phyloP scores from a whole-genome alignment of 2,329 filamentous ascomycete species.

The Colletotrichum tanaceti region DNA sequence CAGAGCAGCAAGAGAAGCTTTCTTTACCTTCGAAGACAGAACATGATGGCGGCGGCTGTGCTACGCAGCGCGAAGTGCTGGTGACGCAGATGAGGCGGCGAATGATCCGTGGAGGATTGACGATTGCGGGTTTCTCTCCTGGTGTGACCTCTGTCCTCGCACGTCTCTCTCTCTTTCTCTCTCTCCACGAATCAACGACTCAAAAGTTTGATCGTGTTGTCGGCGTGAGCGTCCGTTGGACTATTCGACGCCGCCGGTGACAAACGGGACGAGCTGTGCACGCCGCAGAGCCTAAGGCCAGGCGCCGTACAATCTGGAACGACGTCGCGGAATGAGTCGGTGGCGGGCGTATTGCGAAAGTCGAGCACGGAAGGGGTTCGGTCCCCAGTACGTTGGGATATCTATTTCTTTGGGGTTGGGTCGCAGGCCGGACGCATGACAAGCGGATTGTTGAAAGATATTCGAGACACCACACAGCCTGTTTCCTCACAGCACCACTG shows the following conservation, averaged over 20 bases:
- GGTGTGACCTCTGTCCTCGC: not conserved
- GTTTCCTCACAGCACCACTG: not conserved
- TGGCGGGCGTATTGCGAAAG: not conserved
- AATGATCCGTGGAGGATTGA: conserved; percentile 14
- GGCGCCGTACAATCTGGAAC: conserved; percentile 4
- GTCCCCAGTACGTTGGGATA: not conserved
- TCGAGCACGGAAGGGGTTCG: not conserved
- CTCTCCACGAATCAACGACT: not conserved
- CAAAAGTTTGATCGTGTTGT: too few relatives aligned
- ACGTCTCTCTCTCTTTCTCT: not conserved
- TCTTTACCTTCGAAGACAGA: conserved; percentile 69
- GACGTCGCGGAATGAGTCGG: not conserved
- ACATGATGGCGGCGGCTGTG: conserved; percentile 58
- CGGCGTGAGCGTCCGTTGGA: not conserved
- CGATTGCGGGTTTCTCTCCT: not conserved
- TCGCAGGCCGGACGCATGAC: not conserved
- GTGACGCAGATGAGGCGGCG: conserved; percentile 21
- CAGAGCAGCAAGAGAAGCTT: conserved; percentile 11
- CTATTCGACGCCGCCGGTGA: not conserved
- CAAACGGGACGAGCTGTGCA: not conserved
- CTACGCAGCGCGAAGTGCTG: not conserved
- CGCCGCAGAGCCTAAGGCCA: not conserved
- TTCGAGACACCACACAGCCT: not conserved
- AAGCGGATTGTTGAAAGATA: not conserved
- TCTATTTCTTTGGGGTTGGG: not conserved